Evolutionary conservation across 306 rosid species (phyloP).

Genomic region (Begonia masoniana): DNA sequence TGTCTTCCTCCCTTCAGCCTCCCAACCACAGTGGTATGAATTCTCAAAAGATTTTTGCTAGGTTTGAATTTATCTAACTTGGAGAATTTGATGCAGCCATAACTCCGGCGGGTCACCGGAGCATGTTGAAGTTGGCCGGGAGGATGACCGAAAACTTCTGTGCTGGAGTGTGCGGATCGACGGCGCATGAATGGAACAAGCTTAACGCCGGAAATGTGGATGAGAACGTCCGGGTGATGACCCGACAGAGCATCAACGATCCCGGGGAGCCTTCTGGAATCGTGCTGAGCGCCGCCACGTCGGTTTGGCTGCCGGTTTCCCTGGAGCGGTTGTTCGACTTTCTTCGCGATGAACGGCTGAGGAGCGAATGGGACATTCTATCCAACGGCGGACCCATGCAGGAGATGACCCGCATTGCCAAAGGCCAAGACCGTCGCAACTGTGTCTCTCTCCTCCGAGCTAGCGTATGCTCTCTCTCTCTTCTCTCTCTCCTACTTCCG

Average conservation of each 20-base stretch:
- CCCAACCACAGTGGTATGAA: constrained; percentile 55
- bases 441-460: constrained; percentile 91
- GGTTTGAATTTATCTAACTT: not conserved
- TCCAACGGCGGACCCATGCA: constrained; percentile 99
- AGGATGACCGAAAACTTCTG: constrained; percentile 95
- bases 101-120: constrained; percentile 54
- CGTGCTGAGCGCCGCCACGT: constrained; percentile 86
- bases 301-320: constrained; percentile 85
- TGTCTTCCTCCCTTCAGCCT: constrained; percentile 61
- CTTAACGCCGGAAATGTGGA: constrained; percentile 56
- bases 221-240: constrained; percentile 90
- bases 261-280: constrained; percentile 98
- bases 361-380: constrained; percentile 96
- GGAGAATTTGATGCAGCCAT: constrained; percentile 18
- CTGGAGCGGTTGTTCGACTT: constrained; percentile 66
- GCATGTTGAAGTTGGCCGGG: constrained; percentile 95
- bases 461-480: constrained; percentile 28
- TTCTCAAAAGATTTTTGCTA: too few relatives aligned
- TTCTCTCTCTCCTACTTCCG: not conserved
- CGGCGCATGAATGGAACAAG: constrained; percentile 93
- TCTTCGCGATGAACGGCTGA: constrained; percentile 68
- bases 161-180: constrained; percentile 88
- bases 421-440: constrained; percentile 90
- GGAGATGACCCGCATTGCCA: constrained; percentile 97
- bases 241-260: constrained; percentile 79